Evolutionary conservation across 2,329 filamentous ascomycete species (phyloP).

Genomic region (Colletotrichum salicis): DNA sequence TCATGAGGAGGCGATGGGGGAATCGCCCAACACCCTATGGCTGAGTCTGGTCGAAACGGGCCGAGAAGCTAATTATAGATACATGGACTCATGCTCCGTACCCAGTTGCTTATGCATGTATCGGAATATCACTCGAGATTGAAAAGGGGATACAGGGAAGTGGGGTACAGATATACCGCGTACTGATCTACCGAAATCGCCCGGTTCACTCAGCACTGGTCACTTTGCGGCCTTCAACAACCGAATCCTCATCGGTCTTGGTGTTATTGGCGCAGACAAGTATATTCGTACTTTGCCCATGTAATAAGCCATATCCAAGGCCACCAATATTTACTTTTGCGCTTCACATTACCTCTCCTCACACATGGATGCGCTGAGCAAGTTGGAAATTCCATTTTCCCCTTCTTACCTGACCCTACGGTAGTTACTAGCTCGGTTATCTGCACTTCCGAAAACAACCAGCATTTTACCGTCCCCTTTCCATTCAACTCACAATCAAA

Average conservation of each 20-base stretch:
- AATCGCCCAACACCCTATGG: background rate
- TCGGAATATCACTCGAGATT: background rate
- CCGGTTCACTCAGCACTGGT: background rate
- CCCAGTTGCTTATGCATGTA: background rate
- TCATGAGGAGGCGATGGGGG: background rate
- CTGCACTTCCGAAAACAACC: background rate
- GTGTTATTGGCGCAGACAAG: background rate
- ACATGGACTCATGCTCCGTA: background rate
- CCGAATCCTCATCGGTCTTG: background rate
- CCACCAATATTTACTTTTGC: background rate
- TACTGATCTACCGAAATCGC: background rate
- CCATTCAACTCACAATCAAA: background rate
- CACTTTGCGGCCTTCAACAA: background rate
- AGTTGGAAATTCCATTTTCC: background rate
- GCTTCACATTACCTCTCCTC: background rate
- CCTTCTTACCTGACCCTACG: background rate
- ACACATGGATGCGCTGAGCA: background rate
- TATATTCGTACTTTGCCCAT: background rate
- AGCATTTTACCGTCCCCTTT: background rate
- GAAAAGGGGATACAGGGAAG: background rate
- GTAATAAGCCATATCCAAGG: background rate
- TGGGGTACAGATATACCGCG: background rate
- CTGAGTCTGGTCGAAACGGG: background rate
- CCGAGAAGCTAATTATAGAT: background rate
- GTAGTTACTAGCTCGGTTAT: background rate